Percentiles rank a stretch among this genome's conserved stretches.
These are phyloP conservation scores for Ceratobasidium sp. DNA, from an alignment of 1,284 basidiomycete species.

Conservation along the genomic window DNA sequence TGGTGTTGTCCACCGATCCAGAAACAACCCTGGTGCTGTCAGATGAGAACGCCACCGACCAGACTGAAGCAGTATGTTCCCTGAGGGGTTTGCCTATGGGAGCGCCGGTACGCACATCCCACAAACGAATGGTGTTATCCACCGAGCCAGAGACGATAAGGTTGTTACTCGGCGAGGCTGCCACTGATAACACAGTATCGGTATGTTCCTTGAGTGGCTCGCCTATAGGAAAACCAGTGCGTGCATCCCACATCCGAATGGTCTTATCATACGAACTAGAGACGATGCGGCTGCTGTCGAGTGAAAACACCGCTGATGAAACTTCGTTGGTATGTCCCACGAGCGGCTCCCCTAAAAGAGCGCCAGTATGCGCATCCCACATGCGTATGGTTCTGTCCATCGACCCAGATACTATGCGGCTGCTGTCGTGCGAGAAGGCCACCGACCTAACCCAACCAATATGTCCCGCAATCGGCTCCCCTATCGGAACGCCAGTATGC, in stretches of 20 bases:
- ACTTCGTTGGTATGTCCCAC: constrained; percentile 33
- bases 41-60: too few relatives aligned
- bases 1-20: too few relatives aligned
- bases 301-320: constrained; percentile 10
- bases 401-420: constrained; percentile 39
- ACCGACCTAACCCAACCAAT: constrained; percentile 13
- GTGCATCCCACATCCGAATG: neutral
- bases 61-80: too few relatives aligned
- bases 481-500: neutral
- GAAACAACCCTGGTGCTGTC: too few relatives aligned
- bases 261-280: neutral
- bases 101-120: too few relatives aligned
- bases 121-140: too few relatives aligned
- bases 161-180: too few relatives aligned
- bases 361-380: constrained; percentile 35
- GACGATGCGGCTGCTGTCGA: constrained; percentile 2
- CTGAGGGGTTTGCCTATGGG: too few relatives aligned
- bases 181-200: too few relatives aligned
- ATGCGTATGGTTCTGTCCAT: constrained; percentile 33
- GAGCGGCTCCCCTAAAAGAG: neutral
- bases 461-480: constrained; percentile 7
- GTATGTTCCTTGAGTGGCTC: too few relatives aligned
- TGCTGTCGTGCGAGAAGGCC: constrained; percentile 34
- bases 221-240: too few relatives aligned
- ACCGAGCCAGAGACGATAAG: too few relatives aligned